Conservation (phyloP, 306 rosid species). For the Acmispon strigosus region DNA sequence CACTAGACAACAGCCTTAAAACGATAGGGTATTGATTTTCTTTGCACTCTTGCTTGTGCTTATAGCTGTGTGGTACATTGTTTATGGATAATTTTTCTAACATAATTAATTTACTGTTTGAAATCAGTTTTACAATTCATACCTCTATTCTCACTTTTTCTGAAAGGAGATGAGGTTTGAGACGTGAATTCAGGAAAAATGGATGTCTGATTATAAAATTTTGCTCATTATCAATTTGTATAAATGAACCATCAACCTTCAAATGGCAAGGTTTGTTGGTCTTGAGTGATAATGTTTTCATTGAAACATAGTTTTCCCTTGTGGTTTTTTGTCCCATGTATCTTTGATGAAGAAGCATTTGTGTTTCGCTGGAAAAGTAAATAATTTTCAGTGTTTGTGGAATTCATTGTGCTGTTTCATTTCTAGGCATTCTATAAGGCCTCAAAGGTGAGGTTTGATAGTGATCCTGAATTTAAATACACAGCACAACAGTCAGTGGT, state of each 20-base stretch:
- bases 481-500: slow-evolving; percentile 88
- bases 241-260: slow-evolving; percentile 8
- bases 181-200: too few species aligned
- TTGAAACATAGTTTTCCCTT: not conserved
- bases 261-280: not conserved
- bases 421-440: slow-evolving; percentile 80
- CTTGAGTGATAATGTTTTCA: not conserved
- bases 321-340: not conserved
- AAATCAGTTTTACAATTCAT: not conserved
- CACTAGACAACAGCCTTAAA: not conserved
- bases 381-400: slow-evolving; percentile 7
- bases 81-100: not conserved
- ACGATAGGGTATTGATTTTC: not conserved
- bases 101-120: not conserved
- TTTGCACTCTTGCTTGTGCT: not conserved
- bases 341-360: not conserved
- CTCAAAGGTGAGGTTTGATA: slow-evolving; percentile 74
- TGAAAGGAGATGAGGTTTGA: too few species aligned
- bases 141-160: too few species aligned
- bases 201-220: not conserved
- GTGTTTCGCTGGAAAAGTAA: not conserved
- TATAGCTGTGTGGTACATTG: not conserved
- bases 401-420: slow-evolving; percentile 7
- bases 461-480: slow-evolving; percentile 74
- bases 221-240: not conserved